These are phyloP conservation scores for Coemansia sp. DNA, from an alignment of 192 early-diverging fungal species.

Conservation along the genomic window DNA sequence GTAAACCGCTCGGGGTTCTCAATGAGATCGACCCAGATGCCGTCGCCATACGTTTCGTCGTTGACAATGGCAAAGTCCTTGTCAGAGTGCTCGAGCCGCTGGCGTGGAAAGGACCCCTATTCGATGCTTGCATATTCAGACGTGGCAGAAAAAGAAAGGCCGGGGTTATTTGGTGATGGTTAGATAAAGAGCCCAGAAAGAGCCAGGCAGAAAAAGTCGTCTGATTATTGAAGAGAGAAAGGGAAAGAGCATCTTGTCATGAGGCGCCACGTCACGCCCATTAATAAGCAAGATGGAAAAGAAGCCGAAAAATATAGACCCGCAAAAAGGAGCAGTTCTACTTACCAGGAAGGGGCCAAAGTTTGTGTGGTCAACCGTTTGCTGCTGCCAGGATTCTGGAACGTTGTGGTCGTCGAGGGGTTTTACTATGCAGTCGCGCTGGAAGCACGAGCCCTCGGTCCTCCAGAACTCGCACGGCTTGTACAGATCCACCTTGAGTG, in stretches of 20 bases:
- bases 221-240: background rate
- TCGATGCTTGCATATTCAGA: too few species aligned
- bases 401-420: slow-evolving; percentile 72
- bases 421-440: slow-evolving; percentile 81
- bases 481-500: slow-evolving; percentile 88
- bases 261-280: slow-evolving; percentile 34
- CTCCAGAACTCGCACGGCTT: slow-evolving; percentile 90
- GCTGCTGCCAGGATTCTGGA: slow-evolving; percentile 57
- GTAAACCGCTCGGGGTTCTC: slow-evolving; percentile 98
- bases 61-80: slow-evolving; percentile 90
- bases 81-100: slow-evolving; percentile 64
- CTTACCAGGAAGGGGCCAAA: slow-evolving; percentile 60
- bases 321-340: slow-evolving; percentile 7
- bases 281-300: slow-evolving; percentile 3
- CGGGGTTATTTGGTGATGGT: too few species aligned
- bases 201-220: background rate
- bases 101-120: slow-evolving; percentile 27
- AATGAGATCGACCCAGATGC: slow-evolving; percentile 84
- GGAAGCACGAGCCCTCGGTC: slow-evolving; percentile 77
- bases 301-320: background rate
- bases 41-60: slow-evolving; percentile 70
- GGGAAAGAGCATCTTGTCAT: slow-evolving; percentile 2
- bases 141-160: too few species aligned
- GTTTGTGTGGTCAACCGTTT: slow-evolving; percentile 71
- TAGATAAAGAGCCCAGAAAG: background rate